Conservation (phyloP, 1,139 yeast species). For the Candida tetrigidarum region DNA sequence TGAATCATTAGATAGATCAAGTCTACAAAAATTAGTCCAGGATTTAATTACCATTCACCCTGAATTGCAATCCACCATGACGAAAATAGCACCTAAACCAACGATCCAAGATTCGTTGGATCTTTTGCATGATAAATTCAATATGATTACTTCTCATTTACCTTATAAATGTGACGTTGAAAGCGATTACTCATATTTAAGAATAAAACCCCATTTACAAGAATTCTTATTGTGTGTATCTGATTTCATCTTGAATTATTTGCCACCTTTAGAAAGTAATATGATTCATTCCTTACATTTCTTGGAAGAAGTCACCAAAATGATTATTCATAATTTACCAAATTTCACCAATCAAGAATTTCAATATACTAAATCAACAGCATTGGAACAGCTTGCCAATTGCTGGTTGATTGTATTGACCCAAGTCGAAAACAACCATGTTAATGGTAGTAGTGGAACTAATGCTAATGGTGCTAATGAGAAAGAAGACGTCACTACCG, state of each 20-base stretch:
- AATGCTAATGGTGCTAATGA: too few relatives aligned
- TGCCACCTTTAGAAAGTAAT: constrained; percentile 76
- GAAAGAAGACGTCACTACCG: constrained; percentile 20
- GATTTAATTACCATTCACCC: constrained; percentile 64
- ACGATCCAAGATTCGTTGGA: constrained; percentile 55
- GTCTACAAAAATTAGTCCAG: constrained; percentile 56
- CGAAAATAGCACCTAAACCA: constrained; percentile 61
- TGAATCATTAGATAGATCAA: constrained; percentile 64
- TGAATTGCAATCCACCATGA: constrained; percentile 57
- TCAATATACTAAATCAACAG: constrained; percentile 71
- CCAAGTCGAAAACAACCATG: constrained; percentile 29
- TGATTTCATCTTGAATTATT: constrained; percentile 76
- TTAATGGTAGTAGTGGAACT: too few relatives aligned
- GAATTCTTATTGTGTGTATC: constrained; percentile 80
- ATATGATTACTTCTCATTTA: constrained; percentile 50
- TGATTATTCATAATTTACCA: constrained; percentile 68
- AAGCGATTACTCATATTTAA: constrained; percentile 85
- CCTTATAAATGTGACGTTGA: constrained; percentile 78
- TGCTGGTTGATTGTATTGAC: constrained; percentile 71
- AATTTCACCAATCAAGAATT: constrained; percentile 71
- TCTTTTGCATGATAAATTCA: constrained; percentile 52
- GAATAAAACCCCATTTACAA: constrained; percentile 73
- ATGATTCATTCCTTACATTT: constrained; percentile 61
- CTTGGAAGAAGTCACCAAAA: constrained; percentile 65
- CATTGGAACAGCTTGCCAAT: constrained; percentile 78